Conservation (phyloP, 257 asterid genomes). For the Nicotiana noctiflora region DNA sequence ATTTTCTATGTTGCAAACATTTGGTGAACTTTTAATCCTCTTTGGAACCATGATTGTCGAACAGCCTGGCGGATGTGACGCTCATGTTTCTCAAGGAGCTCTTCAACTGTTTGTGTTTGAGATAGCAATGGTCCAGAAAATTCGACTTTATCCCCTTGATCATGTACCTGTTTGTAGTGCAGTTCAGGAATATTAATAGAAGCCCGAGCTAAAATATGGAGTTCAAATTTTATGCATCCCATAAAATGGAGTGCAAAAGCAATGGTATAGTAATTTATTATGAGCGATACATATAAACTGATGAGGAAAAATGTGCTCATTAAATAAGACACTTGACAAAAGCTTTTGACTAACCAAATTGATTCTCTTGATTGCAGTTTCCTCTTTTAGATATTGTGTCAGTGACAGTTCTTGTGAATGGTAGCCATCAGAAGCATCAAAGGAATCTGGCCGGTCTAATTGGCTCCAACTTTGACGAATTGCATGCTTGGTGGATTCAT, state of each 20-base stretch:
- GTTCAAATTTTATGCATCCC: neutral
- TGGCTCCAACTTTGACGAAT: conserved; percentile 65
- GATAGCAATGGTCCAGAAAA: conserved; percentile 83
- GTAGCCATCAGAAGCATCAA: conserved; percentile 65
- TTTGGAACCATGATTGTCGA: conserved; percentile 87
- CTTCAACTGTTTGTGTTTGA: conserved; percentile 65
- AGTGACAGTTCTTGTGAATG: conserved; percentile 79
- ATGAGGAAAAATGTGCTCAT: neutral
- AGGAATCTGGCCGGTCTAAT: conserved; percentile 63
- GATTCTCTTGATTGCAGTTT: conserved; percentile 44
- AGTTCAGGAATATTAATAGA: conserved; percentile 10
- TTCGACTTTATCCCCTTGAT: conserved; percentile 77
- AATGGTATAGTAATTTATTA: neutral
- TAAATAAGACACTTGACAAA: neutral
- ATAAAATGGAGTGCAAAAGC: neutral
- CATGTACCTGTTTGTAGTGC: conserved; percentile 49
- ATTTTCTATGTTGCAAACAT: neutral
- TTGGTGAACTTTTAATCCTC: conserved; percentile 32
- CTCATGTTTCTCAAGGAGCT: conserved; percentile 76
- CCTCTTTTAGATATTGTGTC: conserved; percentile 59
- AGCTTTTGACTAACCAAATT: conserved; percentile 43
- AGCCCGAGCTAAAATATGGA: neutral
- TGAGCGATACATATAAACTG: neutral
- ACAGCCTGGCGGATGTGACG: conserved; percentile 86
- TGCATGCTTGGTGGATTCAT: conserved; percentile 34